phyloP scores from a whole-genome alignment of 495 filamentous ascomycete genomes.

The Lasiosphaeris hirsuta region DNA sequence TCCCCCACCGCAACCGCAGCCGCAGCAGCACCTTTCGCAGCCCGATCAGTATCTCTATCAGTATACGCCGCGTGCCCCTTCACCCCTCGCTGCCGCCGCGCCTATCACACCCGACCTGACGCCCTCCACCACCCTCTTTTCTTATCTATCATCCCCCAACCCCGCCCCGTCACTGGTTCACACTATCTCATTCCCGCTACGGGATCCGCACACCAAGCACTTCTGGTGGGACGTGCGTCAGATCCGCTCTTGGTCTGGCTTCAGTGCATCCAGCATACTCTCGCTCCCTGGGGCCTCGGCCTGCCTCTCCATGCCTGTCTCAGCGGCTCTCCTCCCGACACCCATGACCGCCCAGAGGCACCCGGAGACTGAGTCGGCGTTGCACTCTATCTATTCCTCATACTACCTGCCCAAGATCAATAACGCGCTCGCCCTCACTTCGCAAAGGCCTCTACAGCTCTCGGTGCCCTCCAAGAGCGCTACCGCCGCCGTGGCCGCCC shows the following conservation, averaged over 20 bases:
- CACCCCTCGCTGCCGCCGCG: constrained; percentile 46
- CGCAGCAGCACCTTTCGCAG: constrained; percentile 29
- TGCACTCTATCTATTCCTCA: constrained; percentile 64
- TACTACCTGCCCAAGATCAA: constrained; percentile 78
- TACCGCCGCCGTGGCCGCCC: constrained; percentile 44
- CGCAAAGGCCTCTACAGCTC: constrained; percentile 56
- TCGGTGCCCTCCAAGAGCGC: constrained; percentile 52
- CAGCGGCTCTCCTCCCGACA: constrained; percentile 59
- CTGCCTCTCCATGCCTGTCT: constrained; percentile 70
- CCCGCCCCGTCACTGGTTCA: constrained; percentile 79
- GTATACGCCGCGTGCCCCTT: constrained; percentile 45
- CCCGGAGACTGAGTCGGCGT: constrained; percentile 69
- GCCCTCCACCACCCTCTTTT: constrained; percentile 67
- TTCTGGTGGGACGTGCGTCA: constrained; percentile 96
- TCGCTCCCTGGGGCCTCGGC: constrained; percentile 67
- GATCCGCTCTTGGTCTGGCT: constrained; percentile 74
- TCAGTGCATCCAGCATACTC: constrained; percentile 68
- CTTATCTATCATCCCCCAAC: constrained; percentile 75
- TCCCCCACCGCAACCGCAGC: constrained; percentile 25
- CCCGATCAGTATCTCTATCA: constrained; percentile 43
- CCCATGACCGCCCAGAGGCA: constrained; percentile 53
- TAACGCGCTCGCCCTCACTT: constrained; percentile 67
- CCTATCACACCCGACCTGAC: constrained; percentile 36
- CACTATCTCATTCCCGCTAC: constrained; percentile 66
- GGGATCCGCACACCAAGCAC: constrained; percentile 69